Conservation (phyloP, 1,139 yeast species). For the Debaryomyces singareniensis region DNA sequence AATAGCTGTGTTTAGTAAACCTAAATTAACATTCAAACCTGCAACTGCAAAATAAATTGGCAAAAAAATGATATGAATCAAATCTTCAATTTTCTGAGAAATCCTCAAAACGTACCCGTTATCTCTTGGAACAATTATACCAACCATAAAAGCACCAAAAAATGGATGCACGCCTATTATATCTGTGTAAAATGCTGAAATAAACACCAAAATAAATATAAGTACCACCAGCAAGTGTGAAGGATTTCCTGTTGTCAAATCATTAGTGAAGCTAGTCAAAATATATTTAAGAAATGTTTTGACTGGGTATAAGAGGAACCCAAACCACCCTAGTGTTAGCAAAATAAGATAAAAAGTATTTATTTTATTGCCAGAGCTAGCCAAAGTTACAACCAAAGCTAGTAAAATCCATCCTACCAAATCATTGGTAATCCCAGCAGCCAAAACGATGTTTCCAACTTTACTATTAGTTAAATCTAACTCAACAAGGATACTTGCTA, state of each 20-base stretch:
- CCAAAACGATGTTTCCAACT: constrained; percentile 72
- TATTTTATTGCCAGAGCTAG: constrained; percentile 63
- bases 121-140: constrained; percentile 72
- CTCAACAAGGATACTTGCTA: constrained; percentile 72
- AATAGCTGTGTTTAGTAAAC: constrained; percentile 52
- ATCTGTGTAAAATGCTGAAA: constrained; percentile 72
- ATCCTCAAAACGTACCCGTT: constrained; percentile 62
- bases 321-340: constrained; percentile 61
- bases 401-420: constrained; percentile 76
- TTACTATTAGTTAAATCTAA: constrained; percentile 62
- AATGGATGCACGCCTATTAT: constrained; percentile 78
- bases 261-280: constrained; percentile 38
- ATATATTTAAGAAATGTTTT: constrained; percentile 41
- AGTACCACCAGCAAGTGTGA: constrained; percentile 56
- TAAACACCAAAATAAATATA: constrained; percentile 49
- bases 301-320: constrained; percentile 52
- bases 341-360: constrained; percentile 64
- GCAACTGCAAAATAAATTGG: constrained; percentile 78
- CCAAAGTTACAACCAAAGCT: constrained; percentile 69
- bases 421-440: constrained; percentile 78
- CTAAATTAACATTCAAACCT: constrained; percentile 65
- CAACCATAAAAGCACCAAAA: constrained; percentile 77
- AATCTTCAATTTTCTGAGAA: constrained; percentile 70
- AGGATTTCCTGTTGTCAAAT: constrained; percentile 52
- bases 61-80: constrained; percentile 61